phyloP scores from a whole-genome alignment of 306 rosid species.

The Elaeagnus macrophylla region DNA sequence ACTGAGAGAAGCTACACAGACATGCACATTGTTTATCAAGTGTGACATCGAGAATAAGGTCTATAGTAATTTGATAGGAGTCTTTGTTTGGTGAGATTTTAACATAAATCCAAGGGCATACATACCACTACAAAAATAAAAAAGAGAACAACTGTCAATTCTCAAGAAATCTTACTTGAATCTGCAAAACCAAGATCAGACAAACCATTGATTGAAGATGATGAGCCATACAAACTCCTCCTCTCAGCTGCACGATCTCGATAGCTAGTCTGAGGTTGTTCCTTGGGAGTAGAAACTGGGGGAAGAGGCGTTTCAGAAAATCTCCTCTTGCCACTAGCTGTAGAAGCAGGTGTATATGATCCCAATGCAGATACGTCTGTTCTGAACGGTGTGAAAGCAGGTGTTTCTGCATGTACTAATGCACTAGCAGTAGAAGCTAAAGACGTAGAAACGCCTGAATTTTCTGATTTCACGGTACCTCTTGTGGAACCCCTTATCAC shows the following conservation, averaged over 20 bases:
- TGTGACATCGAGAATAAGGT: not conserved
- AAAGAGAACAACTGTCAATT: not conserved
- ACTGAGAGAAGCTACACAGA: not conserved
- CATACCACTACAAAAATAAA: not conserved
- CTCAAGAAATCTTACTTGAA: slow-evolving; percentile 59
- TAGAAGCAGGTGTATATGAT: slow-evolving; percentile 48
- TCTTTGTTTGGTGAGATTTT: not conserved
- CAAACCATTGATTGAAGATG: slow-evolving; percentile 43
- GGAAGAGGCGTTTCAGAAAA: slow-evolving; percentile 80
- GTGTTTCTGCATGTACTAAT: slow-evolving; percentile 31
- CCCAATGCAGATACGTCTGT: slow-evolving; percentile 86
- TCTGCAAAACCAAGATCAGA: slow-evolving; percentile 56
- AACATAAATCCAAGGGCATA: slow-evolving; percentile 12
- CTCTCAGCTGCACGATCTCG: slow-evolving; percentile 99
- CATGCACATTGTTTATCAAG: slow-evolving; percentile 6
- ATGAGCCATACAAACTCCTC: slow-evolving; percentile 86
- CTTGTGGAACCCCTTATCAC: slow-evolving; percentile 95
- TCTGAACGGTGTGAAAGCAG: slow-evolving; percentile 56
- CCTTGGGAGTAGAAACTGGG: slow-evolving; percentile 57
- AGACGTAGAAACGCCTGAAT: slow-evolving; percentile 23
- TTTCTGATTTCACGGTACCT: slow-evolving; percentile 56
- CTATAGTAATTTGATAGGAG: not conserved
- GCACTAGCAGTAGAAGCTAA: slow-evolving; percentile 29
- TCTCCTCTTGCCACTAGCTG: slow-evolving; percentile 74
- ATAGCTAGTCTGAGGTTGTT: slow-evolving; percentile 62